Percentiles rank a stretch among this genome's conserved stretches.
Conservation (phyloP, 2,329 filamentous ascomycete species). For the Arthrobotrys sinensis region DNA sequence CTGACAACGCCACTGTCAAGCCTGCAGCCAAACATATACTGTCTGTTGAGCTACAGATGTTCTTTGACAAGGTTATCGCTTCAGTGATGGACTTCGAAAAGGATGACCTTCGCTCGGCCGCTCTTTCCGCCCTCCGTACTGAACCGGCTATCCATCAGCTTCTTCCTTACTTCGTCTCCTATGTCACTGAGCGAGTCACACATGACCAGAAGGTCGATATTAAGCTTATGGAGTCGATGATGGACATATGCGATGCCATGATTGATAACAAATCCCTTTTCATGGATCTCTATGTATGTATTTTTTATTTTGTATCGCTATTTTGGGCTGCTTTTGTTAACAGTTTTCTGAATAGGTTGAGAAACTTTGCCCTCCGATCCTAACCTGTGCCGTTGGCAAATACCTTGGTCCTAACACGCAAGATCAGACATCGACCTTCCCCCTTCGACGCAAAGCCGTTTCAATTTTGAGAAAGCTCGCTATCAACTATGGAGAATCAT, state of each 20-base stretch:
- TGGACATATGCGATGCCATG: conserved; percentile 87
- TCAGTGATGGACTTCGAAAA: conserved; percentile 90
- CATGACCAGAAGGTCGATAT: conserved; percentile 86
- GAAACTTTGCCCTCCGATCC: conserved; percentile 84
- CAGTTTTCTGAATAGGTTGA: conserved; percentile 69
- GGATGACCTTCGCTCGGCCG: conserved; percentile 88
- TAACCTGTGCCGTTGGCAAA: conserved; percentile 91
- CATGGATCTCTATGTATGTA: conserved; percentile 76
- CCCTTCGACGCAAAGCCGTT: conserved; percentile 86
- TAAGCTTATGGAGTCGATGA: conserved; percentile 90
- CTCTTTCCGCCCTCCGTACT: conserved; percentile 85
- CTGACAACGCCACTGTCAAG: conserved; percentile 84
- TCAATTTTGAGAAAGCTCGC: conserved; percentile 85
- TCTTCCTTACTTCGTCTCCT: conserved; percentile 95
- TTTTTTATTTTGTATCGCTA: not conserved
- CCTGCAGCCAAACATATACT: conserved; percentile 96
- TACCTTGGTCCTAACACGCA: conserved; percentile 74
- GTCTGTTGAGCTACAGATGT: conserved; percentile 94
- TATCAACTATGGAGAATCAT: conserved; percentile 83
- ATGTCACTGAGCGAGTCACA: conserved; percentile 94
- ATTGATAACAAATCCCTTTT: conserved; percentile 87
- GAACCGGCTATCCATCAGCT: conserved; percentile 96
- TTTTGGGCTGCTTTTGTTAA: conserved; percentile 63
- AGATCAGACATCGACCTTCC: conserved; percentile 72
- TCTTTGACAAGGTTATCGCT: conserved; percentile 94